Evolutionary conservation across 257 asterid species (phyloP).

Genomic region (Salvia rosmarinus): DNA sequence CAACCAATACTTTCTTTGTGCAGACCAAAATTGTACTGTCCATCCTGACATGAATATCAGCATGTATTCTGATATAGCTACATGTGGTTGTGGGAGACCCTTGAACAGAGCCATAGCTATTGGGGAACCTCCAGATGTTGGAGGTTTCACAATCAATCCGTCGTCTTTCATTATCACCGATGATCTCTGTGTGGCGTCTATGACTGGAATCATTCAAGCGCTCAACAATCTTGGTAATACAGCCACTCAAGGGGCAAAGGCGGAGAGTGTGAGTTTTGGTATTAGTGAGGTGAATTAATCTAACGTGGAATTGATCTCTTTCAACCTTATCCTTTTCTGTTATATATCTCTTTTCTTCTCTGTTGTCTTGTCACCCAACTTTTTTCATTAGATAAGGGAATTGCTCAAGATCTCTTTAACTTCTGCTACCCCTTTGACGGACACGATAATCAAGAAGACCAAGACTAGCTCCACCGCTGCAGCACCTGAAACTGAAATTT

Average conservation of each 20-base stretch:
- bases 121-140: not conserved
- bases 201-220: not conserved
- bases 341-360: too few species aligned
- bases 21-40: not conserved
- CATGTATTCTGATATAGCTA: not conserved
- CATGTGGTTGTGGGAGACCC: not conserved
- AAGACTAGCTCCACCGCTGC: too few species aligned
- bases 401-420: too few species aligned
- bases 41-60: fast-evolving
- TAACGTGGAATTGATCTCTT: too few species aligned
- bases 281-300: not conserved
- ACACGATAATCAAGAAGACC: too few species aligned
- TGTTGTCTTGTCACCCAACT: too few species aligned
- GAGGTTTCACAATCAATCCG: not conserved
- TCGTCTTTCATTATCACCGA: not conserved
- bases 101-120: not conserved
- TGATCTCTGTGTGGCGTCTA: not conserved
- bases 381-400: too few species aligned
- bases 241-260: not conserved
- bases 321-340: too few species aligned
- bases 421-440: too few species aligned
- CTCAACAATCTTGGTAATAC: not conserved
- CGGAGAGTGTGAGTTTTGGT: not conserved
- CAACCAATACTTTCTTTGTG: constrained; percentile 1
- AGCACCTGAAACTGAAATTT: too few species aligned